A percentile compares a stretch with the other conserved stretches of the same genome.
phyloP scores from a whole-genome alignment of 2,329 filamentous ascomycete genomes.

The Aspergillus viridinutans region DNA sequence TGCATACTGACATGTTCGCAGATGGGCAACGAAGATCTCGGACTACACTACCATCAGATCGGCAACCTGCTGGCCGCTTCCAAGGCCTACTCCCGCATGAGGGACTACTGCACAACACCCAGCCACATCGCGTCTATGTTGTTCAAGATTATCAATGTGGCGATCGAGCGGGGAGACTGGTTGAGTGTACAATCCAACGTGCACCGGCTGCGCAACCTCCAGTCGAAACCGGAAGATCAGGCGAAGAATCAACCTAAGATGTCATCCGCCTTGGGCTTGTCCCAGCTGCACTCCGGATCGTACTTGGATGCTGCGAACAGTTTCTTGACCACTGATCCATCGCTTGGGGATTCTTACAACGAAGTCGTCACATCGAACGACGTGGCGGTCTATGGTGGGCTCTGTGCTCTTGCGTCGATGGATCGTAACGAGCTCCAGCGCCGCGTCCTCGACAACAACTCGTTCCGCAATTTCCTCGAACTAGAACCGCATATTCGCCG shows the following conservation, averaged over 20 bases:
- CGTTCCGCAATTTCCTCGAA: slow-evolving; percentile 84
- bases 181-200: slow-evolving; percentile 59
- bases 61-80: slow-evolving; percentile 69
- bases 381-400: slow-evolving; percentile 83
- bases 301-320: slow-evolving; percentile 65
- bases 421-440: slow-evolving; percentile 69
- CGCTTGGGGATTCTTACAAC: slow-evolving; percentile 56
- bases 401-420: slow-evolving; percentile 89
- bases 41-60: slow-evolving; percentile 72
- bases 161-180: slow-evolving; percentile 76
- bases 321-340: slow-evolving; percentile 64
- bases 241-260: slow-evolving; percentile 62
- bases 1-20: slow-evolving; percentile 35
- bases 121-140: slow-evolving; percentile 81
- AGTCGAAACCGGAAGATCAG: slow-evolving; percentile 55
- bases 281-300: slow-evolving; percentile 52
- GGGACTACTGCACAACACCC: slow-evolving; percentile 78
- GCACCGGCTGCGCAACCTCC: slow-evolving; percentile 52
- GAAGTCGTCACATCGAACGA: slow-evolving; percentile 79
- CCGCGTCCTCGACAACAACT: slow-evolving; percentile 71
- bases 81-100: slow-evolving; percentile 80
- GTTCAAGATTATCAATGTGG: slow-evolving; percentile 70
- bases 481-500: slow-evolving; percentile 91
- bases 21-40: slow-evolving; percentile 95
- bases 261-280: slow-evolving; percentile 57